These are phyloP conservation scores for Phytopythium delawarense DNA, from an alignment of 352 stramenopile genomes.

Conservation along the genomic window DNA sequence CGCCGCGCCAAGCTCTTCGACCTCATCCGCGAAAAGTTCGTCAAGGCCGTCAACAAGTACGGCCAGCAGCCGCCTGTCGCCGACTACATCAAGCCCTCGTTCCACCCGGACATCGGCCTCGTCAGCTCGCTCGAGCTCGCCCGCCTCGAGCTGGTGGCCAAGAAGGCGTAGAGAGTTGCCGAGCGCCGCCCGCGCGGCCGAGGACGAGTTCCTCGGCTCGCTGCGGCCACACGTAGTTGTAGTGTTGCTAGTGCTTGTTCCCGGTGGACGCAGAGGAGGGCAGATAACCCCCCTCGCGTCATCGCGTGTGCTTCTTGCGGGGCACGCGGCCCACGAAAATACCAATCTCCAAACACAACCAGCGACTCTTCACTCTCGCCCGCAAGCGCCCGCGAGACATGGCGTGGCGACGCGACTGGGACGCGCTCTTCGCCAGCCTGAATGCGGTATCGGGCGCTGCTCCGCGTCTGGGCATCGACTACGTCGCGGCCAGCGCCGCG, in stretches of 20 bases:
- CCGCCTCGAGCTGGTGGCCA: conserved; percentile 45
- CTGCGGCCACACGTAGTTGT: not conserved
- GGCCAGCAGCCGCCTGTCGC: conserved; percentile 64
- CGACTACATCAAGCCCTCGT: conserved; percentile 79
- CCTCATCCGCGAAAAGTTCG: conserved; percentile 79
- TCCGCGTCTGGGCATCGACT: conserved; percentile 52
- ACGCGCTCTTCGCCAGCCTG: conserved; percentile 21
- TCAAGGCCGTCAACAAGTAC: conserved; percentile 75
- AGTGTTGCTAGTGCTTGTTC: conserved; percentile 1
- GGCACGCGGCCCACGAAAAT: not conserved
- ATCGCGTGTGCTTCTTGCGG: not conserved
- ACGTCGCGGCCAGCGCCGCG: conserved; percentile 44
- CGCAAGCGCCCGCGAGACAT: conserved; percentile 4
- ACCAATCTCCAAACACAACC: conserved; percentile 2
- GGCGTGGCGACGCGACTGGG: conserved; percentile 25
- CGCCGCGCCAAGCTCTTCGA: conserved; percentile 87
- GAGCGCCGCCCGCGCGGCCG: not conserved
- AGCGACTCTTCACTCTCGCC: not conserved
- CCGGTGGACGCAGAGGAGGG: not conserved
- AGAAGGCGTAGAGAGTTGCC: not conserved
- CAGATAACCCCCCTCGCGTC: not conserved
- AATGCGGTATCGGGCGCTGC: not conserved
- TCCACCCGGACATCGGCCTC: conserved; percentile 78
- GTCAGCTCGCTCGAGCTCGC: conserved; percentile 82
- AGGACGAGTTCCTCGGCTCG: not conserved